phyloP scores from a whole-genome alignment of 352 stramenopile species.

The Peronosclerospora sorghi region DNA sequence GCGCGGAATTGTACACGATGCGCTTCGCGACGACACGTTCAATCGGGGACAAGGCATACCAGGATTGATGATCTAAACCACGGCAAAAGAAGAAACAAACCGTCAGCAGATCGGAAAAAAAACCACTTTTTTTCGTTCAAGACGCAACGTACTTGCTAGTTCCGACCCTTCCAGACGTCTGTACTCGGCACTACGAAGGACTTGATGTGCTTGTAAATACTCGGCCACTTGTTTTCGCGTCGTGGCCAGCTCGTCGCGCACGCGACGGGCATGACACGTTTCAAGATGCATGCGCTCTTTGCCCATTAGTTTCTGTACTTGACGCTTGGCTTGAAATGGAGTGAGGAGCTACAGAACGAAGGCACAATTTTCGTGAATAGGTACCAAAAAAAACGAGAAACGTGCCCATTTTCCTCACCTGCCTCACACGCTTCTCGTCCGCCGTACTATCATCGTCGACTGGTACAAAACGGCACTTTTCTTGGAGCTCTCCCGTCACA shows the following conservation, averaged over 20 bases:
- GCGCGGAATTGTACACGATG: slow-evolving; percentile 9
- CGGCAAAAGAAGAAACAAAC: background rate
- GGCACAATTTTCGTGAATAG: too few relatives aligned
- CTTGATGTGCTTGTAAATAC: slow-evolving; percentile 13
- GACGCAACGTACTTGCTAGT: slow-evolving; percentile 17
- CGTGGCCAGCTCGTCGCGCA: slow-evolving; percentile 21
- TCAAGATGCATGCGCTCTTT: slow-evolving; percentile 23
- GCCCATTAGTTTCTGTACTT: slow-evolving; percentile 25
- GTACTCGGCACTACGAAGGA: slow-evolving; percentile 17
- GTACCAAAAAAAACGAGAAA: too few relatives aligned
- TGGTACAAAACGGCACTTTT: slow-evolving; percentile 18
- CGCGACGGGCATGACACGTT: slow-evolving; percentile 29
- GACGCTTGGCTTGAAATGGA: slow-evolving; percentile 20
- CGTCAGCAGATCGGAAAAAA: background rate
- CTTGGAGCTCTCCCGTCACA: slow-evolving; percentile 16
- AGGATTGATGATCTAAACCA: slow-evolving; percentile 18
- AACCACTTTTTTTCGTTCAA: background rate
- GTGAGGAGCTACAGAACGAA: slow-evolving; percentile 5
- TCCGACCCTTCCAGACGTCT: slow-evolving; percentile 19
- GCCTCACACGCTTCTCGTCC: slow-evolving; percentile 8
- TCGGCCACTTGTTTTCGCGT: slow-evolving; percentile 23
- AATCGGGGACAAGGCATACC: slow-evolving; percentile 15
- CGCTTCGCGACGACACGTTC: slow-evolving; percentile 24
- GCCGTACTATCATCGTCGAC: slow-evolving; percentile 11
- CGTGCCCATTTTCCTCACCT: slow-evolving; percentile 10